Conservation (phyloP, 345 rosid genomes). For the Populus davidiana region DNA sequence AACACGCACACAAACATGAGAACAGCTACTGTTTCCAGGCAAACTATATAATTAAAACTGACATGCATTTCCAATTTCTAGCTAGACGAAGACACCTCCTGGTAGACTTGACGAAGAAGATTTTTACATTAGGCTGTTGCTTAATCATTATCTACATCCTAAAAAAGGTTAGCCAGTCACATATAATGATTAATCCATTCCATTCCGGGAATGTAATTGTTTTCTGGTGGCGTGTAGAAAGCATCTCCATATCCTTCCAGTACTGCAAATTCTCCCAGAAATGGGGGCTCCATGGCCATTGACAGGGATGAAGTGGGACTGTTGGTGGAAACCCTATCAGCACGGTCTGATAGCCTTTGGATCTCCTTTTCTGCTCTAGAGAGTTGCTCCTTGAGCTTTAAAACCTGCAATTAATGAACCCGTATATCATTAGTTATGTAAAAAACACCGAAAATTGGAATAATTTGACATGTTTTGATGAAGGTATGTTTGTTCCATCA, state of each 20-base stretch:
- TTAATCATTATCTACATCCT: slow-evolving; percentile 17
- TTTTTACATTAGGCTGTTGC: slow-evolving; percentile 11
- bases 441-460: background rate
- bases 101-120: background rate
- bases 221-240: slow-evolving; percentile 42
- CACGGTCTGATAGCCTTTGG: slow-evolving; percentile 38
- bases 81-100: background rate
- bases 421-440: background rate
- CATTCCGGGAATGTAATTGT: slow-evolving; percentile 35
- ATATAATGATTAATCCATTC: slow-evolving; percentile 50
- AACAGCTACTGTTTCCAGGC: background rate
- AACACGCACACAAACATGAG: too few species aligned
- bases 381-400: slow-evolving; percentile 50
- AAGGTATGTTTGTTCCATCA: background rate
- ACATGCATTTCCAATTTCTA: background rate
- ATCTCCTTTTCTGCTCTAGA: slow-evolving; percentile 52
- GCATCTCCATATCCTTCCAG: slow-evolving; percentile 40
- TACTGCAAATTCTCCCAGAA: slow-evolving; percentile 39
- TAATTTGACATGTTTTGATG: background rate
- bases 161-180: slow-evolving; percentile 4
- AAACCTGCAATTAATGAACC: slow-evolving; percentile 35
- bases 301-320: slow-evolving; percentile 55
- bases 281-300: slow-evolving; percentile 39
- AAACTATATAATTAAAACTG: background rate
- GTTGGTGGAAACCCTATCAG: slow-evolving; percentile 43